A percentile compares a stretch with the other conserved stretches of the same genome.
Evolutionary conservation across 2,329 filamentous ascomycete species (phyloP).

Genomic region (Thelonectria blattea): DNA sequence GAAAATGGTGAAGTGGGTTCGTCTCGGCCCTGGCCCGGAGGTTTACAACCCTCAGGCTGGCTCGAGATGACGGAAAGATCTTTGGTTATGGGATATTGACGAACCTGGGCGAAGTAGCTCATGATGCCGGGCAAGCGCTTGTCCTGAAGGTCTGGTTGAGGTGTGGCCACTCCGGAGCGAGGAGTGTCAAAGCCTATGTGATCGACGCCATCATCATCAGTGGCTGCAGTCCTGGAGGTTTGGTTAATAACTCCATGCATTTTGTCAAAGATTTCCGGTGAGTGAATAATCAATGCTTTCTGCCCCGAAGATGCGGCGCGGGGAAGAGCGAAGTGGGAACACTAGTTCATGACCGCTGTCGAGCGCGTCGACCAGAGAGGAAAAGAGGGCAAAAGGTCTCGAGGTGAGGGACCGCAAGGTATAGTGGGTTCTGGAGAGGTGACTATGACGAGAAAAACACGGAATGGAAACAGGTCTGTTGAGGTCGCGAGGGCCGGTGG

Average conservation of each 20-base stretch:
- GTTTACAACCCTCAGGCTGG: constrained; percentile 44
- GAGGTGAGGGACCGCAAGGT: constrained; percentile 26
- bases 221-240: constrained; percentile 58
- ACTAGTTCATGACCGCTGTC: constrained; percentile 51
- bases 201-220: constrained; percentile 75
- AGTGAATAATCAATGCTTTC: constrained; percentile 40
- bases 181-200: constrained; percentile 86
- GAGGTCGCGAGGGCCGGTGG: constrained; percentile 35
- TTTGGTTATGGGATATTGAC: constrained; percentile 71
- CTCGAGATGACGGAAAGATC: constrained; percentile 46
- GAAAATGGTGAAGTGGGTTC: constrained; percentile 43
- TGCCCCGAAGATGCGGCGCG: constrained; percentile 38
- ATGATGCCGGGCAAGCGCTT: constrained; percentile 95
- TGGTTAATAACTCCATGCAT: constrained; percentile 59
- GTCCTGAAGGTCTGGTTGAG: constrained; percentile 90
- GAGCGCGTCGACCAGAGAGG: constrained; percentile 41
- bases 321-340: constrained; percentile 44
- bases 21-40: constrained; percentile 32
- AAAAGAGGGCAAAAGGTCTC: constrained; percentile 34
- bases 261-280: constrained; percentile 39
- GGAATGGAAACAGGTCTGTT: constrained; percentile 34
- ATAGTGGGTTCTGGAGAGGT: constrained; percentile 37
- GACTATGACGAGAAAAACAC: constrained; percentile 44
- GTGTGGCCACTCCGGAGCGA: constrained; percentile 89
- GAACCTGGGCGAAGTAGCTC: constrained; percentile 99